Evolutionary conservation across 169 alveolate genomes (phyloP).

Genomic region (Eimeria falciformis): DNA sequence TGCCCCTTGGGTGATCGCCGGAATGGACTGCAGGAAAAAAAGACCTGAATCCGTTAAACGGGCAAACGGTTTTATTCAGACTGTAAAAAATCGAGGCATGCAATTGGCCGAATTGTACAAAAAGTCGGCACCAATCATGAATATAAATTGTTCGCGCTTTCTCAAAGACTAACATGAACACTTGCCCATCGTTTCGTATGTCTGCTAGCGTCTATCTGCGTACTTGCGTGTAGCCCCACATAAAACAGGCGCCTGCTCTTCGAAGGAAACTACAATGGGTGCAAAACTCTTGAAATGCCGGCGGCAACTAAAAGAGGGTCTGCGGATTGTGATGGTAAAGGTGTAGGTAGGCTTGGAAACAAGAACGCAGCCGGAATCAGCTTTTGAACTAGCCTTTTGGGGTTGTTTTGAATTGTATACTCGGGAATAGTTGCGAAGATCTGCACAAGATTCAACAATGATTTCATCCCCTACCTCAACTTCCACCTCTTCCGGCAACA

Average conservation of each 20-base stretch:
- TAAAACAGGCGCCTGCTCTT: slow-evolving; percentile 69
- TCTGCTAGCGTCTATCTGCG: slow-evolving; percentile 53
- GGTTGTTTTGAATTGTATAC: slow-evolving; percentile 53
- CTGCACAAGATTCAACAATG: slow-evolving; percentile 30
- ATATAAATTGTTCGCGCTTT: too few species aligned
- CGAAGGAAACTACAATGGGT: slow-evolving; percentile 59
- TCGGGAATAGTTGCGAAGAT: slow-evolving; percentile 42
- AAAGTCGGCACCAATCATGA: too few species aligned
- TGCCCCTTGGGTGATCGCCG: too few species aligned
- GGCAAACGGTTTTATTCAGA: too few species aligned
- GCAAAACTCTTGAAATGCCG: slow-evolving; percentile 17
- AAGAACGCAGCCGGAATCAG: slow-evolving; percentile 19
- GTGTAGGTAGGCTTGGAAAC: slow-evolving; percentile 67
- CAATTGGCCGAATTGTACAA: too few species aligned
- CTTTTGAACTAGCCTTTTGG: slow-evolving; percentile 20
- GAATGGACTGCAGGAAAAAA: too few species aligned
- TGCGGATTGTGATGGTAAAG: slow-evolving; percentile 10
- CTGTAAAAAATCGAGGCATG: too few species aligned
- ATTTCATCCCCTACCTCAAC: slow-evolving; percentile 53
- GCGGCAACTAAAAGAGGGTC: slow-evolving; percentile 35
- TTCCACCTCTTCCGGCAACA: slow-evolving; percentile 71
- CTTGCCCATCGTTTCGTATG: neutral
- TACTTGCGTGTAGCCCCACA: slow-evolving; percentile 58
- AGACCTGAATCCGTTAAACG: too few species aligned
- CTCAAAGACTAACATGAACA: too few species aligned